Base-by-base conservation (phyloP, 805 yeast genomes). In the Ogataea chonburiensis region DNA sequence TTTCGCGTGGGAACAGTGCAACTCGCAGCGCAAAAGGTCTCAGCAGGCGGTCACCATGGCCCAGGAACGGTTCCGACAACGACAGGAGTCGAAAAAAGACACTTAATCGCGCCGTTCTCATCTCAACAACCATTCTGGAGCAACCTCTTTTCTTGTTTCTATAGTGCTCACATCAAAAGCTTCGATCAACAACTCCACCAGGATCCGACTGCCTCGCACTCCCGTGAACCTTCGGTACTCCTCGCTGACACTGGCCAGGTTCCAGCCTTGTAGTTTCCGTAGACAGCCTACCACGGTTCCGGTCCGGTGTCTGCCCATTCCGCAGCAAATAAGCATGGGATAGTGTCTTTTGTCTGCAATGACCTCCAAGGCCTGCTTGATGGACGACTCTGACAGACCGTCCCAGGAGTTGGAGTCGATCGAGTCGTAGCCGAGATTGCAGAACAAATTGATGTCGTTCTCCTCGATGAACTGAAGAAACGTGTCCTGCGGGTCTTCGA, bases 221-320 rank as follows among this genome's bases (percentile, higher is more conserved):
- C 98, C 98, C 0, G 97, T 86, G 58, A 89, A 93, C 38, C 98
- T 65, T 50, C 98, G 71, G 56, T 91, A 91, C 58, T 91, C 98
- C 58, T 91, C 98, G 38, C 88, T 77, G 1, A 91, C 93, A 58
- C 84, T 67, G 8, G 98, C 96, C 56, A 91, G 66, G 54, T 94
- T 93, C 98, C 98, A 91, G n/a, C 94, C 91, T 69, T 93, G 97
- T 13, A 93, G 66, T 42, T 96, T 72, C 45, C 98, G 68, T 30
- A 91, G 65, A 60, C 98, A 91, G 1, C 98, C 98, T 42, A 93
- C 78, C 3, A 93, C 96, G 0, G 98, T 89, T 1, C 98, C 98
- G 0, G 98, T 89, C 47, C 98, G 71, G 60, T 91, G 98, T 49
- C 98, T 70, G 0, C 98, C 98, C 98, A 93, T 93, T 10, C 97